Percentiles rank a stretch among this genome's conserved stretches.
These are phyloP conservation scores for Samsoniella hepiali DNA, from an alignment of 2,329 filamentous ascomycete species.

Conservation along the genomic window DNA sequence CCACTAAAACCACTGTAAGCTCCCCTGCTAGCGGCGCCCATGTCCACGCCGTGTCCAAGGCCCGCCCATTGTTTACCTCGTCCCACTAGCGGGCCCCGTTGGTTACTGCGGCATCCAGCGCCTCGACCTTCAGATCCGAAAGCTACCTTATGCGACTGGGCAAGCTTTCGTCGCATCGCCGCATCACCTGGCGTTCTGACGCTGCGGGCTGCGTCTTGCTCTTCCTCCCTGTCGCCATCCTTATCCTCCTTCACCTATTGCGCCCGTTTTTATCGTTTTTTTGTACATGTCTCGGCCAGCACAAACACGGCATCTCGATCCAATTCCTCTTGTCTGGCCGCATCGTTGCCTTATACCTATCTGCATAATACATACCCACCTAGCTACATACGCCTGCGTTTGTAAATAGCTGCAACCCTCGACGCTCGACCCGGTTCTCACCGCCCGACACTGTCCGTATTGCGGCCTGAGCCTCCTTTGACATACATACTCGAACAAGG, in stretches of 20 bases:
- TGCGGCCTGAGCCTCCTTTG: slow-evolving; percentile 7
- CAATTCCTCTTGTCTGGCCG: not conserved
- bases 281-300: not conserved
- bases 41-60: not conserved
- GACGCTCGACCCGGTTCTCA: not conserved
- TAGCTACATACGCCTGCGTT: slow-evolving; percentile 3
- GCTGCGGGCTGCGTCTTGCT: not conserved
- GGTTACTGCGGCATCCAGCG: slow-evolving; percentile 21
- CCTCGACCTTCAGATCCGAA: slow-evolving; percentile 9
- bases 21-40: not conserved
- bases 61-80: slow-evolving; percentile 14
- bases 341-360: slow-evolving; percentile 8
- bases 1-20: not conserved
- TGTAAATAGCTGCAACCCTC: slow-evolving; percentile 14
- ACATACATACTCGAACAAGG: not conserved
- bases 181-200: slow-evolving; percentile 9
- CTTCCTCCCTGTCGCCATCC: not conserved
- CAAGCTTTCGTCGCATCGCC: slow-evolving; percentile 13
- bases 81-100: slow-evolving; percentile 16
- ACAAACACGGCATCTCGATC: not conserved
- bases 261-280: not conserved
- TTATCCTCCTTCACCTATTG: slow-evolving; percentile 5
- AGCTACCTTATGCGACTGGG: not conserved
- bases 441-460: slow-evolving; percentile 7
- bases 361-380: slow-evolving; percentile 12